Percentiles rank a stretch among this genome's conserved stretches.
phyloP scores from a whole-genome alignment of 495 filamentous ascomycete species.

The Podospora tetraspora region DNA sequence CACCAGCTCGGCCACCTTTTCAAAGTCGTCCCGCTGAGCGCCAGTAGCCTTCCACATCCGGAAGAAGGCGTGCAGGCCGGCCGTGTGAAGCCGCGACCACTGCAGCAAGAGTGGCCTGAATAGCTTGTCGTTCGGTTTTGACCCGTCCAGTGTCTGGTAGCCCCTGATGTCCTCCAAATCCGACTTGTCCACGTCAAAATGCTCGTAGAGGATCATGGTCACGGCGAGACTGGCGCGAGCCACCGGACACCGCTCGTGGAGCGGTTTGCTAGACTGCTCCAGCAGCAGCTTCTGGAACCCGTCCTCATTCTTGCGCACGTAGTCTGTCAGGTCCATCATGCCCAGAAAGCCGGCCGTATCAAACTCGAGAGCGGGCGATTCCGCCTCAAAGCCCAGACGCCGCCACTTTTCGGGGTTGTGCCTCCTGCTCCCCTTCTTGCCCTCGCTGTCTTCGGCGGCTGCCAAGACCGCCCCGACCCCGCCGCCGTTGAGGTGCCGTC shows the following conservation, averaged over 20 bases:
- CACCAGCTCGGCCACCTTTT: slow-evolving; percentile 84
- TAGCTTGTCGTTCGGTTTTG: slow-evolving; percentile 73
- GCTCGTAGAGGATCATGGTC: slow-evolving; percentile 84
- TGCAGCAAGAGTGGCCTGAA: slow-evolving; percentile 87
- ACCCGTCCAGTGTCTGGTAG: slow-evolving; percentile 71
- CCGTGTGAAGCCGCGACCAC: slow-evolving; percentile 92
- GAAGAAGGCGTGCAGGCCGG: slow-evolving; percentile 83
- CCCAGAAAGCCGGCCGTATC: slow-evolving; percentile 81
- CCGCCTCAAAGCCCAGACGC: slow-evolving; percentile 84
- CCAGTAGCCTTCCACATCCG: slow-evolving; percentile 87
- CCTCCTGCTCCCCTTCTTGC: slow-evolving; percentile 52
- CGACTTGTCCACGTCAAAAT: slow-evolving; percentile 89
- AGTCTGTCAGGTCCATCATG: slow-evolving; percentile 97
- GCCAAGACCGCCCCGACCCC: not conserved
- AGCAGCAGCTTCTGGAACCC: slow-evolving; percentile 85
- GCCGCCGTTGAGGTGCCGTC: slow-evolving; percentile 36
- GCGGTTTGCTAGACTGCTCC: slow-evolving; percentile 74
- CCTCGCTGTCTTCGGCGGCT: slow-evolving; percentile 26
- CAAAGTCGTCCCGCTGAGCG: slow-evolving; percentile 79
- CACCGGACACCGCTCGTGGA: slow-evolving; percentile 76
- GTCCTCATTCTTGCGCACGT: slow-evolving; percentile 83
- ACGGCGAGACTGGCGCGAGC: slow-evolving; percentile 82
- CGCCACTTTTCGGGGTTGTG: slow-evolving; percentile 94
- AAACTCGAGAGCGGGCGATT: slow-evolving; percentile 81
- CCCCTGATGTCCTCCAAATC: slow-evolving; percentile 75